Evolutionary conservation across 2,329 filamentous ascomycete genomes (phyloP), one percentile per base, ranked within the genome.

Genomic region (Aureobasidium vineae): DNA sequence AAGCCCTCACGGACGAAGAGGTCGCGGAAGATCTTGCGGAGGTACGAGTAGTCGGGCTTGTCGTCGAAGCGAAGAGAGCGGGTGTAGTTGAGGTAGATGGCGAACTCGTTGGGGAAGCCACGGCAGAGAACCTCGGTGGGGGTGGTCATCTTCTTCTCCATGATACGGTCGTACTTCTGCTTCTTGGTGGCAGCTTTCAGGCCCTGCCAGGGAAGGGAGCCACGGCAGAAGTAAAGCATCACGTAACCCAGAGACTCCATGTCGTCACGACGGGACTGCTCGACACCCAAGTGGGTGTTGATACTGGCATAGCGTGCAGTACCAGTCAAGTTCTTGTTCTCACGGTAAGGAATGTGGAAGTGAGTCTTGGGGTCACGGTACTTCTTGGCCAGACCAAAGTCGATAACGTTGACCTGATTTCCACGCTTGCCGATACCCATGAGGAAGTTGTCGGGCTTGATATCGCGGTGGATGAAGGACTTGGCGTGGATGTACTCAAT

Each of bases 81-180:
- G 64, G 94, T 98, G 85, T 99, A 98, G 89, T 98, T 98, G 70
- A 99, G 86, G 81, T 99, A 99, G 80, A 98, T 98, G 83, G 94
- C 93, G 75, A 99, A 99, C 83, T 99, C 95, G 80, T 98, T 97
- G 74, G 95, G 95, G 85, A 99, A 98, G 72, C 95, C 95, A 79
- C 94, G 92, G 88, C 95, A 99, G 59, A 99, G 91, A 57, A 97
- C 93, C 82, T 99, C 94, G 73, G 94, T 98, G 10, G 95, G 93
- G 3, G 95, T 99, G 16, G 95, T 99, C 95, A 98, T 98, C 91
- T 99, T 99, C 89, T 99, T 99, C 86, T 99, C 95, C 94, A 98
- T 98, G 83, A 99, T 99, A 71, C 94, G 88, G 82, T 99, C 95
- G 78, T 99, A 98, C 85, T 99, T 99, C 84, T 98, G 94, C 89